Evolutionary conservation across 1,139 yeast species (phyloP).

Genomic region (Schizosaccharomyces versatilis): DNA sequence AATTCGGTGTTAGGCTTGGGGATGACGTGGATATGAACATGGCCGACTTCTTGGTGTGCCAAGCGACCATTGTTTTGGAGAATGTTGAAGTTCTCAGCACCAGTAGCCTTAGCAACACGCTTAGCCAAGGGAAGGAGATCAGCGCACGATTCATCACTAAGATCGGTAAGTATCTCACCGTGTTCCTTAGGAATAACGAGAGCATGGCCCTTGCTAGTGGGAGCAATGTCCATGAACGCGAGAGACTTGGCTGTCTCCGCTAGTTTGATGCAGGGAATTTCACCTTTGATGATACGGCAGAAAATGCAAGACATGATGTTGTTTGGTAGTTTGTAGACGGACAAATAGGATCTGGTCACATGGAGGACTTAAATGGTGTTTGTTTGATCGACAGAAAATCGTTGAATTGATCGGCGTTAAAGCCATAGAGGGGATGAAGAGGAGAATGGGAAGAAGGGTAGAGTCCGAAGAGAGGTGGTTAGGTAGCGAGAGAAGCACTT

Average conservation of each 20-base stretch:
- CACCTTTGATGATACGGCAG: conserved; percentile 83
- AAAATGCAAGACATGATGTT: conserved; percentile 39
- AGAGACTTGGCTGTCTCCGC: conserved; percentile 53
- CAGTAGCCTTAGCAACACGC: conserved; percentile 50
- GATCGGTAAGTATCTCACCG: conserved; percentile 73
- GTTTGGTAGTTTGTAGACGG: neutral
- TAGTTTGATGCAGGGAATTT: conserved; percentile 74
- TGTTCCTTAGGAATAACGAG: conserved; percentile 29
- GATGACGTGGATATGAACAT: conserved; percentile 87
- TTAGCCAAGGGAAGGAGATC: conserved; percentile 76
- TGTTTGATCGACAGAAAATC: too few species aligned
- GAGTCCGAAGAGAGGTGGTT: too few species aligned
- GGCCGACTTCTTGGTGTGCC: conserved; percentile 82
- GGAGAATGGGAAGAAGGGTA: too few species aligned
- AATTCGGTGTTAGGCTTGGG: conserved; percentile 44
- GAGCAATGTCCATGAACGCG: conserved; percentile 81
- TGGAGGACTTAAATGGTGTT: too few species aligned
- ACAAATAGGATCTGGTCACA: too few species aligned
- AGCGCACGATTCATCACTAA: conserved; percentile 71
- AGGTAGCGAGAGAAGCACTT: too few species aligned
- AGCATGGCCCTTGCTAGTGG: conserved; percentile 72
- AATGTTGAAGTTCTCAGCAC: conserved; percentile 62
- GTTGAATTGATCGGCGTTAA: too few species aligned
- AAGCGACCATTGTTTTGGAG: conserved; percentile 73
- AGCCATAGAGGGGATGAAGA: too few species aligned